Evolutionary conservation across 768 basidiomycete species (phyloP).

Genomic region (Podaxis rugospora): DNA sequence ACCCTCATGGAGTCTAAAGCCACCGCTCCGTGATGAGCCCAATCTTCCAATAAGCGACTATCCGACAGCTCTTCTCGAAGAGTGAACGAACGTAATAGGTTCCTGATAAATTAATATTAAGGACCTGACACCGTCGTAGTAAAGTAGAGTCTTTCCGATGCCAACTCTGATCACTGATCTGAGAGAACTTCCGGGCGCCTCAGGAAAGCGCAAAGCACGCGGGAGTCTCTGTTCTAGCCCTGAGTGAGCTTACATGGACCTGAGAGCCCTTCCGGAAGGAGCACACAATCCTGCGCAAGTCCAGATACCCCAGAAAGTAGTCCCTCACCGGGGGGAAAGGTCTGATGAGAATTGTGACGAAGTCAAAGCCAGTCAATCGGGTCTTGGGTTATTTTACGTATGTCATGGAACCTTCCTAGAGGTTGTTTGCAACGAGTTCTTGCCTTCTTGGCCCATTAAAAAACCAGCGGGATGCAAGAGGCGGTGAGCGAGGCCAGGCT

Average conservation of each 20-base stretch:
- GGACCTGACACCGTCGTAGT: background rate
- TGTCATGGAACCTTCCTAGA: background rate
- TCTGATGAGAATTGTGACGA: too few relatives aligned
- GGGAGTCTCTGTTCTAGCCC: too few relatives aligned
- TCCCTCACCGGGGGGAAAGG: too few relatives aligned
- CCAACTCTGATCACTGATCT: background rate
- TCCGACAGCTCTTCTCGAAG: background rate
- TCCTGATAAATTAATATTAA: constrained; percentile 4
- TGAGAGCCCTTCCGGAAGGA: too few relatives aligned
- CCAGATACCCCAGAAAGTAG: too few relatives aligned
- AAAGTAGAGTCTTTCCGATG: background rate
- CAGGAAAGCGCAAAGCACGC: background rate
- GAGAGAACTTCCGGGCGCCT: background rate
- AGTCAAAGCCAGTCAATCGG: too few relatives aligned
- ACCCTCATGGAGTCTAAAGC: background rate
- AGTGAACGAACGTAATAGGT: background rate
- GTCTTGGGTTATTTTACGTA: background rate
- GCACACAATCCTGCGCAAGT: too few relatives aligned
- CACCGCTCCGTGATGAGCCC: background rate
- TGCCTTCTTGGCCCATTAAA: background rate
- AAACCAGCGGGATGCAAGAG: background rate
- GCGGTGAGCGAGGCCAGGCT: background rate
- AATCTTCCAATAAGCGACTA: background rate
- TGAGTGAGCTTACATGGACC: too few relatives aligned
- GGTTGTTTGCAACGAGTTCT: background rate